A percentile compares a stretch with the other conserved stretches of the same genome.
Conservation (phyloP, 176 grass and related monocot genomes). For the Eremochloa ophiuroides region DNA sequence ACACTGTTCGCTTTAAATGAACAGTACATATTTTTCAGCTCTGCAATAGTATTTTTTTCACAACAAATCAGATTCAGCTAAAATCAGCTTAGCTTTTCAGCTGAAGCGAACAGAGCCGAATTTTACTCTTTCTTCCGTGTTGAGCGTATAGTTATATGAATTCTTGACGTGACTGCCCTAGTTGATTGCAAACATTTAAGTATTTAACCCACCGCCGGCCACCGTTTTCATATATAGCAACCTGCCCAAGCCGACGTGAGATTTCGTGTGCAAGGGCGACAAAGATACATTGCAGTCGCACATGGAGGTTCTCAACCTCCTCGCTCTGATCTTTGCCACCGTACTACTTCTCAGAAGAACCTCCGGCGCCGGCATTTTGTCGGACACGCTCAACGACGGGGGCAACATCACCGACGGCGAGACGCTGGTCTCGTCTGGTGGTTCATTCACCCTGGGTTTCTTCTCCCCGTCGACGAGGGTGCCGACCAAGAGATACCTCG, state of each 20-base stretch:
- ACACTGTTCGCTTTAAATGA: too few species aligned
- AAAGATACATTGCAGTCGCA: neutral
- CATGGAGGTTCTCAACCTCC: neutral
- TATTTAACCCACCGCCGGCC: too few species aligned
- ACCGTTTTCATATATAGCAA: neutral
- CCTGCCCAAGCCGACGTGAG: neutral
- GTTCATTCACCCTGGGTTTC: slow-evolving; percentile 28
- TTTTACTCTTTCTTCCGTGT: too few species aligned
- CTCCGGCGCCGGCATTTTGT: neutral
- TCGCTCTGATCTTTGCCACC: neutral
- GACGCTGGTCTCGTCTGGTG: slow-evolving; percentile 13
- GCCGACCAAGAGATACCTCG: slow-evolving; percentile 9
- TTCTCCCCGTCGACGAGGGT: slow-evolving; percentile 7
- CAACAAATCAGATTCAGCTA: too few species aligned
- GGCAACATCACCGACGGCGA: neutral
- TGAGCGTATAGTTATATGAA: too few species aligned
- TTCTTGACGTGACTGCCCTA: too few species aligned
- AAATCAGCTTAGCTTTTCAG: too few species aligned
- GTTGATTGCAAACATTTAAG: too few species aligned
- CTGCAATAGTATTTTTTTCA: too few species aligned
- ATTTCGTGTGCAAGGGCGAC: neutral
- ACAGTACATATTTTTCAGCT: too few species aligned
- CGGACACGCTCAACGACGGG: neutral
- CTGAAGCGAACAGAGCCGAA: too few species aligned
- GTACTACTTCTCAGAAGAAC: neutral